Base-by-base conservation (phyloP, 2,329 filamentous ascomycete species). In the Hortaea sp. region DNA sequence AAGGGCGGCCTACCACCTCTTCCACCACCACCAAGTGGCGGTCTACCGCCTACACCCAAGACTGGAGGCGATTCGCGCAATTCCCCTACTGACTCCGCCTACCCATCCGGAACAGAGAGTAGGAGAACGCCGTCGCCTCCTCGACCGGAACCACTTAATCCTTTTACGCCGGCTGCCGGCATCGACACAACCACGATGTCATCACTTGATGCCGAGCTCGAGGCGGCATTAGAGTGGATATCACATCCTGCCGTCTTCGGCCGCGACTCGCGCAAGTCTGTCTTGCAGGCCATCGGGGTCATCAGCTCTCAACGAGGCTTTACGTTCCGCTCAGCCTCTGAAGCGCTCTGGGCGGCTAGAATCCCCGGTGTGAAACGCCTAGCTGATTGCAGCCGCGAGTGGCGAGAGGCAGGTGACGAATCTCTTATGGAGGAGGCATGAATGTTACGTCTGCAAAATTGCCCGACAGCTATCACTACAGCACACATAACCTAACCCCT, bases 191-290 rank as follows among this genome's bases (percentile, higher is more conserved):
- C 74, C 32, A 92, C 86, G 0, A 90, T 97, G 58, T 74, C 80
- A 27, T 89, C 92, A 2, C 79, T 98, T 12, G 92, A 98, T 63
- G 79, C 85, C 1, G 92, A 98, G 65, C 77, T 98, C 31, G 88
- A 95, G 63, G 79, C 85, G 31, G 87, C 85, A 43, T 72, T 98
- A 11, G 92, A 98, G 67, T 98, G 92, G 92, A 97, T 98, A 66
- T 88, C 85, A 62, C 92, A 98, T 61, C 92, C 92, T 1, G 89
- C 89, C 1, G 87, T 97, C 2, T 98, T 98, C 63, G 84, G 85
- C 6, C 81, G 92, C 34, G 92, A 98, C 64, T 92, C 86, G 48
- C 82, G 92, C 59, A 98, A 98, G 71, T 88, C 90, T 4, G 89
- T 98, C 2, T 74, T 98, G 27, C 92, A 98, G 66, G 88, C 89